Conservation (phyloP, 495 filamentous ascomycete species). For the Neurospora sp. region DNA sequence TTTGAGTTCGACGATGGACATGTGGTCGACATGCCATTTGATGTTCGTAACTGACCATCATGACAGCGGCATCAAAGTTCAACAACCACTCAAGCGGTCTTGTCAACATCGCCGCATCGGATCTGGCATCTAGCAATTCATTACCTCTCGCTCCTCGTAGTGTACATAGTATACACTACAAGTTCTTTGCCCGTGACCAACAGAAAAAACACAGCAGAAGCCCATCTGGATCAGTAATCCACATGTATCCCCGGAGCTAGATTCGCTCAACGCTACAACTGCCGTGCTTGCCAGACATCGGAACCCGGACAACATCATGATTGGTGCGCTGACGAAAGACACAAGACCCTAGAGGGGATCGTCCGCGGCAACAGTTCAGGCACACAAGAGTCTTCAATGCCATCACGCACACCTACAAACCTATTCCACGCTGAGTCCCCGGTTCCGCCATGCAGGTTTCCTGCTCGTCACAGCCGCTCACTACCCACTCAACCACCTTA, state of each 20-base stretch:
- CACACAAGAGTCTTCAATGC: constrained; percentile 2
- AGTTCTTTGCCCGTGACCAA: background rate
- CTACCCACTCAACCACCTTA: background rate
- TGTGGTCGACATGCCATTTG: background rate
- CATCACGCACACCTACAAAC: background rate
- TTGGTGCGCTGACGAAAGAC: background rate
- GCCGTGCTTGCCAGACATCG: background rate
- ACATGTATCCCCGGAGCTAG: background rate
- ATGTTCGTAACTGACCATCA: background rate
- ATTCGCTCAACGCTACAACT: background rate
- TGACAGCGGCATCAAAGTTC: background rate
- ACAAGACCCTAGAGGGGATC: background rate
- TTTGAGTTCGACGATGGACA: background rate
- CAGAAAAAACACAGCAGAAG: background rate
- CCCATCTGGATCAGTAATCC: background rate
- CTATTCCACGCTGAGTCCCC: background rate
- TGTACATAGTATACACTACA: background rate
- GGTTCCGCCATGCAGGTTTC: background rate
- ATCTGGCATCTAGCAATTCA: background rate
- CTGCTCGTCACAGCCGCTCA: background rate
- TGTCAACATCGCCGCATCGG: background rate
- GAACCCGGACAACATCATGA: background rate
- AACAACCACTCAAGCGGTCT: background rate
- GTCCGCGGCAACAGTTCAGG: background rate
- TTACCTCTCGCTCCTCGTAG: background rate